Evolutionary conservation across 2,329 filamentous ascomycete genomes (phyloP).

Genomic region (Trichophyton schoenleinii): DNA sequence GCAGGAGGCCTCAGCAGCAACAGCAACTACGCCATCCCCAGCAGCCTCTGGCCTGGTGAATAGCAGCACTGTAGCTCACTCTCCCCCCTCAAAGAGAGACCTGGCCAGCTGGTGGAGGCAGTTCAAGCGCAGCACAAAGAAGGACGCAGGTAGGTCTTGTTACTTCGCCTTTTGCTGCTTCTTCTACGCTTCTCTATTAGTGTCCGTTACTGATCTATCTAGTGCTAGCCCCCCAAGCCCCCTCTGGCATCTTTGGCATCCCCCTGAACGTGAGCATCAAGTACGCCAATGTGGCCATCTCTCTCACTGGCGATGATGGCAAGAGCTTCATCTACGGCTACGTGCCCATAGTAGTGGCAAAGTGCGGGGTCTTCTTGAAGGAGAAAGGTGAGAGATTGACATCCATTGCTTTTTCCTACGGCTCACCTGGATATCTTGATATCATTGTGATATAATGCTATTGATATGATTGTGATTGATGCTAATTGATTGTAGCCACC

Average conservation of each 20-base stretch:
- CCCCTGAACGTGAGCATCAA: conserved; percentile 88
- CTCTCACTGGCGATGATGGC: conserved; percentile 79
- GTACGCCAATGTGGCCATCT: conserved; percentile 97
- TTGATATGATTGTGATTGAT: conserved; percentile 13
- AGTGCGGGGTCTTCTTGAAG: conserved; percentile 93
- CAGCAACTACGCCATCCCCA: conserved; percentile 22
- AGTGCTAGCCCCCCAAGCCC: conserved; percentile 18
- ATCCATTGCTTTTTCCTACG: conserved; percentile 4
- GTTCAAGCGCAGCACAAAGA: conserved; percentile 63
- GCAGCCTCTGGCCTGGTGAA: too few relatives aligned
- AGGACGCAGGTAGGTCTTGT: conserved; percentile 45
- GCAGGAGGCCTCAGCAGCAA: conserved; percentile 1
- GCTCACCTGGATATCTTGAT: not conserved
- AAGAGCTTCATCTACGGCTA: conserved; percentile 98
- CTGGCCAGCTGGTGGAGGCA: conserved; percentile 95
- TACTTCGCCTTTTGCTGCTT: too few relatives aligned
- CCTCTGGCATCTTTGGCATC: conserved; percentile 82
- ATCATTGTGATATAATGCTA: not conserved
- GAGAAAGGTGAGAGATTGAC: conserved; percentile 65
- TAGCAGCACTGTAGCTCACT: conserved; percentile 35
- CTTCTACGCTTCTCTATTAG: not conserved
- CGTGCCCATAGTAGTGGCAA: conserved; percentile 94
- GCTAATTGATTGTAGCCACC: conserved; percentile 52
- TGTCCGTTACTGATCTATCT: not conserved
- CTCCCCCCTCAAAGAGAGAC: conserved; percentile 69